Percentiles rank a stretch among this genome's conserved stretches.
These are phyloP conservation scores for Furcasterigmium furcatum DNA, from an alignment of 2,329 filamentous ascomycete genomes.

Conservation along the genomic window DNA sequence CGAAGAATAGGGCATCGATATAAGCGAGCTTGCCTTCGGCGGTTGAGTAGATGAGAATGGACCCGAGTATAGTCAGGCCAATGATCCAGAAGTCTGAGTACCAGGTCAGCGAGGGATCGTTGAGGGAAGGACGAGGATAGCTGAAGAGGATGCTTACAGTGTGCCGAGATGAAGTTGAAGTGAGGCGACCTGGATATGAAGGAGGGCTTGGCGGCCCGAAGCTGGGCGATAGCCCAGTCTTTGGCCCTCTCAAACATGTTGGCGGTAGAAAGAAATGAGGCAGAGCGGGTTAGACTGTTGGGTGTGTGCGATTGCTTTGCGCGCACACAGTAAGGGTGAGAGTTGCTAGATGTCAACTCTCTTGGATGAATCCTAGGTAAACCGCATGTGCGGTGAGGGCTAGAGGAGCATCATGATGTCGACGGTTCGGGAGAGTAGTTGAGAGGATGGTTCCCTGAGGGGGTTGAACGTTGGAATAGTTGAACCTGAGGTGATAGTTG, in stretches of 20 bases:
- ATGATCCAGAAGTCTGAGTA: conserved; percentile 75
- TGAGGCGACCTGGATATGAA: conserved; percentile 60
- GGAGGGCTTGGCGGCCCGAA: conserved; percentile 50
- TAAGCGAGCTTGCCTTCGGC: conserved; percentile 62
- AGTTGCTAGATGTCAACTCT: too few species aligned
- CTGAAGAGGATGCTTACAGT: conserved; percentile 59
- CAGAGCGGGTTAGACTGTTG: not conserved
- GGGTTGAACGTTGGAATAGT: too few species aligned
- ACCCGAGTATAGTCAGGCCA: conserved; percentile 67
- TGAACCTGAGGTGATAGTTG: too few species aligned
- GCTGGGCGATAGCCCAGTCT: conserved; percentile 24
- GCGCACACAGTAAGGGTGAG: too few species aligned
- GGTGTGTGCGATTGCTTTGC: too few species aligned
- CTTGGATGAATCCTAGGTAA: too few species aligned
- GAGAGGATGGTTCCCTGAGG: too few species aligned
- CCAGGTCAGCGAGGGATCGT: too few species aligned
- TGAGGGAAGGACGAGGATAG: not conserved
- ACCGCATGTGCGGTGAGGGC: conserved; percentile 7
- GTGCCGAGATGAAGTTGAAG: conserved; percentile 78
- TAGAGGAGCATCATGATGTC: conserved; percentile 17
- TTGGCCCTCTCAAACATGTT: not conserved
- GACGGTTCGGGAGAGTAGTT: too few species aligned
- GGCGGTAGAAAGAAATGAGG: not conserved
- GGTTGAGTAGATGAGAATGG: conserved; percentile 69
- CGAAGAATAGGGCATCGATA: conserved; percentile 86